These are phyloP conservation scores for Neodidymelliopsis sp. DNA, from an alignment of 2,329 filamentous ascomycete species.

Conservation along the genomic window DNA sequence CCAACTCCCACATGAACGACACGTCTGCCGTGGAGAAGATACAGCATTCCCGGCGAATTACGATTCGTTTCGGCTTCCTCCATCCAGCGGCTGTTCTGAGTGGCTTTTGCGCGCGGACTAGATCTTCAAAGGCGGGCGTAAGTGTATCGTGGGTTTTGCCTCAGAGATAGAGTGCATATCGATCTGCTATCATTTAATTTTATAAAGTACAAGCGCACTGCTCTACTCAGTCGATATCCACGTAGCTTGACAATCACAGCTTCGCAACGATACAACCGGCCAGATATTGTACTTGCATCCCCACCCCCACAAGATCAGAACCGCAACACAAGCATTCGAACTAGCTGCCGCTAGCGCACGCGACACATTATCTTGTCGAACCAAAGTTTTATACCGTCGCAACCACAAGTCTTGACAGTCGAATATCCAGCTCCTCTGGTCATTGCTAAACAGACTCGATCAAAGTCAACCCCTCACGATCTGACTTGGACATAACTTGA, in stretches of 20 bases:
- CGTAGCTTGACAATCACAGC: too few relatives aligned
- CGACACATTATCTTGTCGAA: slow-evolving; percentile 6
- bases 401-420: neutral
- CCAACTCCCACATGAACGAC: slow-evolving; percentile 25
- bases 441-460: neutral
- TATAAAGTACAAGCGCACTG: slow-evolving; percentile 10
- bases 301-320: slow-evolving; percentile 16
- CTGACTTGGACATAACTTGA: neutral
- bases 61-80: slow-evolving; percentile 42
- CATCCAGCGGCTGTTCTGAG: slow-evolving; percentile 27
- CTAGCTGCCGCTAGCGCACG: slow-evolving; percentile 19
- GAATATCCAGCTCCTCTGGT: neutral
- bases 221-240: neutral
- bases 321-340: slow-evolving; percentile 7
- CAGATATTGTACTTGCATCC: neutral
- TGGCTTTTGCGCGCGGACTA: slow-evolving; percentile 28
- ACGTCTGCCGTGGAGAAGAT: slow-evolving; percentile 34
- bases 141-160: slow-evolving; percentile 41
- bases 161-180: slow-evolving; percentile 30
- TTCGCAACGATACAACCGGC: too few relatives aligned
- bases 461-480: neutral
- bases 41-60: slow-evolving; percentile 33
- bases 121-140: slow-evolving; percentile 26
- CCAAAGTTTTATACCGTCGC: neutral
- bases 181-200: slow-evolving; percentile 16